Evolutionary conservation across 768 basidiomycete species (phyloP), one percentile per base, ranked within the genome.

Genomic region (Tylopilus felleus): DNA sequence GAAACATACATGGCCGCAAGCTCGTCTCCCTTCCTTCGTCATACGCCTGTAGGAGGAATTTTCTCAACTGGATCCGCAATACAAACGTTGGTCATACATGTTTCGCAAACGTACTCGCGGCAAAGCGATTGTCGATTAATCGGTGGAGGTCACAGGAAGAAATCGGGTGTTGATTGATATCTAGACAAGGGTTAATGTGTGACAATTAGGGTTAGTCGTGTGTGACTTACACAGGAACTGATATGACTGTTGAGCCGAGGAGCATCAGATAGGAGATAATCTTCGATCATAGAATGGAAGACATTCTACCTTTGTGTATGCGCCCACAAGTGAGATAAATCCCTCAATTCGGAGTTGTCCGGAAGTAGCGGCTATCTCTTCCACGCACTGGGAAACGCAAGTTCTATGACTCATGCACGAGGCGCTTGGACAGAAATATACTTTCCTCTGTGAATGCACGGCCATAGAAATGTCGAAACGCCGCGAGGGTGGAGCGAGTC

Each of bases 311-410:
- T 87, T 93, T 21, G 90, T 85, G 56, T 76, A 71, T 22, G 86
- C 80, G 8, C 91, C 90, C 17, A 82, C 79, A 6, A 93, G 75
- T 65, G 91, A 90, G 52, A 97, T 83, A 66, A 98, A 98, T 0
- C 96, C 96, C 52, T 85, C 75, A 8, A 92, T 72, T 41, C 69
- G 79, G 62, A 87, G 69, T 16, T 75, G 72, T 9, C 74, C 84
- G n/a, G 70, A 75, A 31, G 61, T 64, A 1, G 76, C 70, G 27
- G 81, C 60, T 46, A 93, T 77, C 51, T 81, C 78, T 57, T 93
- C 86, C 8, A 88, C 79, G 60, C 85, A 80, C 90, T 93, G 60
- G 39, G 49, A 51, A 61, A 67, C 48, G 43, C 39, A 50, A 46
- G 25, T 45, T 59, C 59, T 55, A 50, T 60, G 49, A 59, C 46